Conservation (phyloP, 2,329 filamentous ascomycete species). For the Delphinella strobiligena region DNA sequence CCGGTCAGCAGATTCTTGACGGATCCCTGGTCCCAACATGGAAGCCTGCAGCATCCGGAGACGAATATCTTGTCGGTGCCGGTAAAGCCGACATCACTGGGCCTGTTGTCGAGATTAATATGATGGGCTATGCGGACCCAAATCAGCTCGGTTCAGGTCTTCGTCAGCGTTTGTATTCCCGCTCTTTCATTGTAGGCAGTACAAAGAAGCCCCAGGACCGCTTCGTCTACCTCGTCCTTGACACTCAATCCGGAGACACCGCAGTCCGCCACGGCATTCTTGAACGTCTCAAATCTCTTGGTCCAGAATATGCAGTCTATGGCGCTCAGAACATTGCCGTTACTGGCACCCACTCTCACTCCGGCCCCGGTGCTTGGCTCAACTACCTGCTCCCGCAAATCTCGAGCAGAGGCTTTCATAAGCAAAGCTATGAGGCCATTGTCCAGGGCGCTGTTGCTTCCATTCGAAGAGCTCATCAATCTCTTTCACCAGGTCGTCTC, state of each 20-base stretch:
- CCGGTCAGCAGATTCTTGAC: neutral
- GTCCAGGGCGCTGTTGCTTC: slow-evolving; percentile 76
- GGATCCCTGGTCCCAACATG: neutral
- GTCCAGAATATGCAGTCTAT: slow-evolving; percentile 62
- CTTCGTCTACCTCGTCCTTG: slow-evolving; percentile 78
- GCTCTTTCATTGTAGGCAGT: slow-evolving; percentile 77
- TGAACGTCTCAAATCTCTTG: slow-evolving; percentile 56
- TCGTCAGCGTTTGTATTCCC: slow-evolving; percentile 75
- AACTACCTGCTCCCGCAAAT: slow-evolving; percentile 92
- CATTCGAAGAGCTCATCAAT: slow-evolving; percentile 68
- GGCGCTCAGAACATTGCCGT: slow-evolving; percentile 72
- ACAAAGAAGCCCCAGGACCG: slow-evolving; percentile 53
- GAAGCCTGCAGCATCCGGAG: slow-evolving; percentile 17
- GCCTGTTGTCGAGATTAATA: slow-evolving; percentile 77
- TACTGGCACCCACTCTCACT: slow-evolving; percentile 86
- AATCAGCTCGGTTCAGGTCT: slow-evolving; percentile 72
- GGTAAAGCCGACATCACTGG: slow-evolving; percentile 65
- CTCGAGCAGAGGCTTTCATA: slow-evolving; percentile 73
- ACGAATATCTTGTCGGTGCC: slow-evolving; percentile 51
- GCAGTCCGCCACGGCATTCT: slow-evolving; percentile 81
- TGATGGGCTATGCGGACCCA: slow-evolving; percentile 87
- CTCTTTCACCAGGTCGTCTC: slow-evolving; percentile 56
- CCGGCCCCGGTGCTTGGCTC: slow-evolving; percentile 82
- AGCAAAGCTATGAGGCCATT: slow-evolving; percentile 78
- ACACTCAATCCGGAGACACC: slow-evolving; percentile 79